Evolutionary conservation across 1,284 basidiomycete genomes (phyloP).

Genomic region (Puccinia hordei): DNA sequence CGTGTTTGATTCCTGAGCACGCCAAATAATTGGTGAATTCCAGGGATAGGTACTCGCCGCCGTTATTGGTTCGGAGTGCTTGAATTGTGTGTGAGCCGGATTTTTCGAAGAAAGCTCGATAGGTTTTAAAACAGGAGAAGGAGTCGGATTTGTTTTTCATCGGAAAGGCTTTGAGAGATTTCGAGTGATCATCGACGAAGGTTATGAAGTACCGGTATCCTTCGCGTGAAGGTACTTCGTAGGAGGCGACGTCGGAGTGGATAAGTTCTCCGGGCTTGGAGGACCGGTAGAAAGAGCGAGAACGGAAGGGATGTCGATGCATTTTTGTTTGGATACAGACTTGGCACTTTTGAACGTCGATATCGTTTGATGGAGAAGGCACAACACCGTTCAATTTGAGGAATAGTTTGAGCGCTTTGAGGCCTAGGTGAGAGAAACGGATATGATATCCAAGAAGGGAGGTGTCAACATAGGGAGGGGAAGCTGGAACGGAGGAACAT

Average conservation of each 20-base stretch:
- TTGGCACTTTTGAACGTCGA: constrained; percentile 13
- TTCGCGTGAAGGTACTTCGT: background rate
- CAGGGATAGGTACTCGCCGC: constrained; percentile 5
- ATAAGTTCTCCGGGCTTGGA: constrained; percentile 6
- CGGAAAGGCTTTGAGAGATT: background rate
- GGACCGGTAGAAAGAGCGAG: background rate
- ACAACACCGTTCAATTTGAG: background rate
- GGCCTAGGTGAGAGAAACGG: background rate
- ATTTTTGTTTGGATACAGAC: constrained; percentile 16
- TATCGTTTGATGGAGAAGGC: background rate
- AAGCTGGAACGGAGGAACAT: background rate
- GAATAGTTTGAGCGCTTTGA: constrained; percentile 11
- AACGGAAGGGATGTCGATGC: background rate
- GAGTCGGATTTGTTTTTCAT: constrained; percentile 27
- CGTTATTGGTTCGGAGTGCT: no score
- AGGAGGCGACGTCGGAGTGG: constrained; percentile 17
- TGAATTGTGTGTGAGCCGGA: constrained; percentile 51
- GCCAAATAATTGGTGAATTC: background rate
- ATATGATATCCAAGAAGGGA: constrained; percentile 1
- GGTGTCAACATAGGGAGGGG: background rate
- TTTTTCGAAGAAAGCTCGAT: constrained; percentile 56
- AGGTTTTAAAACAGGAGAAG: constrained; percentile 57
- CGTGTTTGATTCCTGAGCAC: background rate
- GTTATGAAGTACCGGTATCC: background rate
- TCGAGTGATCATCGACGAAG: constrained; percentile 14